phyloP scores from a whole-genome alignment of 305 asterid genomes.

The Fraxinus paxiana region DNA sequence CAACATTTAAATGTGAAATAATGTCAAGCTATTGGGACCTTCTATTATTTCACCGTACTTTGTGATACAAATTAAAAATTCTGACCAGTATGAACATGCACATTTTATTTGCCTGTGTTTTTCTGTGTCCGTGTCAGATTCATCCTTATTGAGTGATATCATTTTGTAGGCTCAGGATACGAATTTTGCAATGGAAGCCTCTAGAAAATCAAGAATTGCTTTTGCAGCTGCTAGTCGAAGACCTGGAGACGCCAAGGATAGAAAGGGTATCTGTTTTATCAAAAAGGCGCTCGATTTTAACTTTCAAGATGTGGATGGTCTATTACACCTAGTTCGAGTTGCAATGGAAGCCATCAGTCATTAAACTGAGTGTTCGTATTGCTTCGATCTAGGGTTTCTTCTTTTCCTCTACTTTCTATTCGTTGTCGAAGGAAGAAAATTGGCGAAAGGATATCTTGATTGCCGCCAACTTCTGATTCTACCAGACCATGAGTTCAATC shows the following conservation, averaged over 20 bases:
- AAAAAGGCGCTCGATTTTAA: constrained; percentile 78
- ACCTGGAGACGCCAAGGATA: constrained; percentile 49
- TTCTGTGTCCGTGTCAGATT: background rate
- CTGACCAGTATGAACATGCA: background rate
- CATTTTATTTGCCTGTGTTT: background rate
- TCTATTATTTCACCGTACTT: background rate
- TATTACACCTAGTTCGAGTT: constrained; percentile 70
- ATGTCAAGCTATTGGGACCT: background rate
- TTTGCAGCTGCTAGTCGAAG: constrained; percentile 56
- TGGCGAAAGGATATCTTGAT: constrained; percentile 4
- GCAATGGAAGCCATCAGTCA: constrained; percentile 72
- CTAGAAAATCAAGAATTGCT: constrained; percentile 72
- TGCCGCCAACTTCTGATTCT: constrained; percentile 14
- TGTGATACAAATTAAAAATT: background rate
- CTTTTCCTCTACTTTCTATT: background rate
- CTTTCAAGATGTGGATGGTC: constrained; percentile 78
- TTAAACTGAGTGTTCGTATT: constrained; percentile 29
- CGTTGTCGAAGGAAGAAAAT: constrained; percentile 11
- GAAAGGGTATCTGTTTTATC: constrained; percentile 52
- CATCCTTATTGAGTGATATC: constrained; percentile 4
- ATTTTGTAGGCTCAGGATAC: constrained; percentile 72
- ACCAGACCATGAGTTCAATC: constrained; percentile 23
- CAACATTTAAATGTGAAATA: constrained; percentile 1
- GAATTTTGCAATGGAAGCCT: constrained; percentile 85
- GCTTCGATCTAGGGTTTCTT: constrained; percentile 23